A percentile compares a stretch with the other conserved stretches of the same genome.
Conservation (phyloP, 371 early-diverging fungal genomes). For the Blakeslea trispora region DNA sequence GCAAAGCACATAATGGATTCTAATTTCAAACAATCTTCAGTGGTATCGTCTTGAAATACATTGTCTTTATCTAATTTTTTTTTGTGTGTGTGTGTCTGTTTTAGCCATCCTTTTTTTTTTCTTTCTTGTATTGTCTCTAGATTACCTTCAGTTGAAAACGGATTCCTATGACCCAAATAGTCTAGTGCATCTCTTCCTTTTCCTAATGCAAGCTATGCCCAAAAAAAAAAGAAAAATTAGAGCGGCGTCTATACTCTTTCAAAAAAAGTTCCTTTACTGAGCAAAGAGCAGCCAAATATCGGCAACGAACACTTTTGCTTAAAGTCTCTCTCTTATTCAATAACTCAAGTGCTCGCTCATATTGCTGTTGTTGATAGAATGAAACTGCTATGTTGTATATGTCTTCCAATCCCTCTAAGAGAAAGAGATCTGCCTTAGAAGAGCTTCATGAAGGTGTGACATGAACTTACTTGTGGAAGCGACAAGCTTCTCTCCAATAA, state of each 20-base stretch:
- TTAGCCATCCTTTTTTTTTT: neutral
- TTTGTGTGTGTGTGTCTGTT: neutral
- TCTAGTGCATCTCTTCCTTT: conserved; percentile 64
- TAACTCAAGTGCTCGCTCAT: conserved; percentile 59
- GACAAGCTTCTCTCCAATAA: conserved; percentile 65
- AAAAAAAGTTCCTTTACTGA: conserved; percentile 43
- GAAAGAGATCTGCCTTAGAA: no score
- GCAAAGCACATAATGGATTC: conserved; percentile 69
- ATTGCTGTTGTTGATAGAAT: conserved; percentile 63
- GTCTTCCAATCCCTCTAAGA: conserved; percentile 63
- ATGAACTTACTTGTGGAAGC: conserved; percentile 54
- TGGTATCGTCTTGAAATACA: conserved; percentile 4
- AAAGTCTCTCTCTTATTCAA: conserved; percentile 50
- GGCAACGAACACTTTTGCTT: conserved; percentile 58
- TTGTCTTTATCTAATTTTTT: conserved; percentile 2
- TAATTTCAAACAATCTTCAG: conserved; percentile 37
- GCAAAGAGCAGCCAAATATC: conserved; percentile 66
- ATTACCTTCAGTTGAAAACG: conserved; percentile 40
- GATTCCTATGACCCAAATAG: conserved; percentile 59
- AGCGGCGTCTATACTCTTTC: neutral
- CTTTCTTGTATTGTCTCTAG: no score
- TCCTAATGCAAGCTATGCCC: conserved; percentile 20
- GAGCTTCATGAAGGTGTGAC: no score
- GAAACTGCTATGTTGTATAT: conserved; percentile 60
- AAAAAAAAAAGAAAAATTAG: neutral